Evolutionary conservation across 495 filamentous ascomycete genomes (phyloP).

Genomic region (Aspergillus leporis): DNA sequence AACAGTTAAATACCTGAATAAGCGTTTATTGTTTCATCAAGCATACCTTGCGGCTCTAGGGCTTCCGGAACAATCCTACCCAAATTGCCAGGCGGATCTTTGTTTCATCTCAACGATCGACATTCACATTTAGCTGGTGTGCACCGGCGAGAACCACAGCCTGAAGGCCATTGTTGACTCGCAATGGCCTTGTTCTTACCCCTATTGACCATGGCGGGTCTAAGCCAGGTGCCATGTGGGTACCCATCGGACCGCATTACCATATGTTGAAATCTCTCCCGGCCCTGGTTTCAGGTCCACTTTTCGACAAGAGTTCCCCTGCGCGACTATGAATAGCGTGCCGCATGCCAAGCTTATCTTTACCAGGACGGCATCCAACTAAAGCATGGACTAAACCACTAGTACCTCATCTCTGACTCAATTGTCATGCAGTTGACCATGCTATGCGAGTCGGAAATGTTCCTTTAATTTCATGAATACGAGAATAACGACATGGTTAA

Average conservation of each 20-base stretch:
- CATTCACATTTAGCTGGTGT: neutral
- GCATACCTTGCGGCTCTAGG: neutral
- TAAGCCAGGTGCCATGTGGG: neutral
- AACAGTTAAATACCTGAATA: neutral
- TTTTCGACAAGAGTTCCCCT: neutral
- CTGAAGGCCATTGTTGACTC: neutral
- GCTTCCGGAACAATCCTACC: neutral
- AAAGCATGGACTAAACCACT: neutral
- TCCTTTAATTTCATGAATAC: neutral
- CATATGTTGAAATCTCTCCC: neutral
- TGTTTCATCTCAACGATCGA: constrained; percentile 1
- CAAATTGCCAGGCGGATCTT: neutral
- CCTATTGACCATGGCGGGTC: neutral
- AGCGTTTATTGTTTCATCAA: neutral
- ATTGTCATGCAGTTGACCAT: neutral
- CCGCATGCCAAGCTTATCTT: neutral
- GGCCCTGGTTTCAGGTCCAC: neutral
- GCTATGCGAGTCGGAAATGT: neutral
- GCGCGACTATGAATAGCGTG: neutral
- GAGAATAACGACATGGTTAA: neutral
- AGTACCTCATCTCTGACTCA: neutral
- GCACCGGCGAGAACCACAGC: neutral
- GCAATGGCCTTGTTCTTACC: neutral
- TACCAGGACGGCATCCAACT: neutral
- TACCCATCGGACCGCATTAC: neutral